Evolutionary conservation across 2,329 filamentous ascomycete genomes (phyloP), one percentile per base, ranked within the genome.

Genomic region (Diaporthe citri): DNA sequence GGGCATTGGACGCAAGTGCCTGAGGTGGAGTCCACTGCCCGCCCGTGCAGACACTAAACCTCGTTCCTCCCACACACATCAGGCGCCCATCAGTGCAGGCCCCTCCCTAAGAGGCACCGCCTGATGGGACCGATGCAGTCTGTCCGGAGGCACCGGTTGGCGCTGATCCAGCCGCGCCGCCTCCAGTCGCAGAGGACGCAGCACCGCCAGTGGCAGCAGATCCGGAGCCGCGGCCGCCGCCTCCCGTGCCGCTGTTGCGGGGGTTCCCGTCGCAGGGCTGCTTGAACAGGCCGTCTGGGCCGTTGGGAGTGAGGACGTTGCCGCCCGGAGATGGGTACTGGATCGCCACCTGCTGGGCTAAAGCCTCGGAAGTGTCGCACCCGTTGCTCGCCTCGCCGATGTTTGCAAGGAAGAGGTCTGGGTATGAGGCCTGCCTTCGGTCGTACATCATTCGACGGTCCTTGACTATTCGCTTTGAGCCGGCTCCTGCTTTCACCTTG

Each of bases 331-430:
- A 83, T 0, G 93, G 93, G 84, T 92, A 95, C 13, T 85, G 82
- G 70, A 93, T 86, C 75, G 81, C 48, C 13, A 80, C 52, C 57
- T 81, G 80, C 51, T 77, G 60, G 8, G 91, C 87, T 13, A 86
- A 78, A 1, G 82, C 81, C 25, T 91, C 88, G 0, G 78, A 79
- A 9, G 91, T 93, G 0, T 76, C 82, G 82, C 93, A 94, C 15
- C 84, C 84, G 62, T 87, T 87, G 13, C 76, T 78, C 7, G 80
- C 57, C 0, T 80, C 81, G 0, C 83, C 84, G 76, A 94, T 83
- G 80, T 95, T 95, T 76, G 92, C 93, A 20, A 93, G 88, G 80
- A 94, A 94, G 86, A 95, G 90, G 51, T 89, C 84, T 0, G 93
- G 93, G 57, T 93, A 90, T 6, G 52, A 85, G 78, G 78, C 17